Base-by-base conservation (phyloP, 768 basidiomycete species). In the Leccinum variicolor region DNA sequence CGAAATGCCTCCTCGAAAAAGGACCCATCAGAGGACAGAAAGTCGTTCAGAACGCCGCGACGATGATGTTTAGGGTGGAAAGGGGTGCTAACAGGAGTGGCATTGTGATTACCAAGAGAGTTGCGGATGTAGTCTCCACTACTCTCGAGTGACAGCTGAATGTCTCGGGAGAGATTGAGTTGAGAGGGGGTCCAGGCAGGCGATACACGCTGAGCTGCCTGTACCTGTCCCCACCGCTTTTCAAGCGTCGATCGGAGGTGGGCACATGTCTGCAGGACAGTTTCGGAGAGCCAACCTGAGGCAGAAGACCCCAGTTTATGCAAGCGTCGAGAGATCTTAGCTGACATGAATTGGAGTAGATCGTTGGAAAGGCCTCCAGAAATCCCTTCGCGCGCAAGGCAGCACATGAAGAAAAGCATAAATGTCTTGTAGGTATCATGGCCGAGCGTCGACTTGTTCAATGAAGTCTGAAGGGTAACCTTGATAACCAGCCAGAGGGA, bases 401-500 rank as follows among this genome's bases (percentile, higher is more conserved):
- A 3, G 9, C 60, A 29, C 56, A 68, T 57, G 56, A 71, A 65
- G 52, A 66, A 73, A 2, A 69, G 21, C 50, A 73, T 70, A 55
- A 75, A 75, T 1, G 45, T 28, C 29, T 75, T 75, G 63, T 75
- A 75, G 10, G 65, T 51, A 9, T 36, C 34, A 11, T 29, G 19
- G 6, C 61, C 66, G 8, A 54, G n/a, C 50, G 19, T 49, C 29
- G 62, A 61, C 48, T 57, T 55, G 25, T 50, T 53, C 29, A 74
- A 64, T 0, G 74, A 71, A 0, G 71, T 76, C 62, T 80, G 78
- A 23, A 79, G 56, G 0, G 73, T 71, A 1, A 82, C 76, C 9
- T 80, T 77, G 39, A 79, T 64, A 17, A 79, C 62, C 8, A 81
- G 74, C 81, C 81, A 83, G 11, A 79, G 66, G 0, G 78, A 67